Conservation (phyloP, 2,329 filamentous ascomycete species). For the Aciculosporium take region DNA sequence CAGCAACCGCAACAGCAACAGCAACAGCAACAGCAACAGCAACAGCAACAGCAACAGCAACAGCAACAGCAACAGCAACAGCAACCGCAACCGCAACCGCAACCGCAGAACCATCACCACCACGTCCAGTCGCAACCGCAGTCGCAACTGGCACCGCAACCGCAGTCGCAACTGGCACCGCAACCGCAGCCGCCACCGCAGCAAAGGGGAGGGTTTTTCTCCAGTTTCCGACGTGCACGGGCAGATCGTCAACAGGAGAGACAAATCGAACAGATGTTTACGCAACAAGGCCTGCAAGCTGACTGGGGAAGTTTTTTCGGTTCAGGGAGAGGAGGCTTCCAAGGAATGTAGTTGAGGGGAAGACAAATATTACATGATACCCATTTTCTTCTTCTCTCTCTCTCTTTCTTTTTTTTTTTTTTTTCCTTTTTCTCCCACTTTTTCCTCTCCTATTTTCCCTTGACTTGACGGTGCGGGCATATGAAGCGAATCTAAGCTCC, state of each 20-base stretch:
- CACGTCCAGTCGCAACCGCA: too few relatives aligned
- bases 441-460: conserved; percentile 8
- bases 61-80: conserved; percentile 10
- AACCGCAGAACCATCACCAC: too few relatives aligned
- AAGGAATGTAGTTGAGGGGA: conserved; percentile 25
- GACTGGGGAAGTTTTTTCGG: conserved; percentile 35
- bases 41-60: conserved; percentile 8
- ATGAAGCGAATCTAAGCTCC: not conserved
- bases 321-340: conserved; percentile 27
- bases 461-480: conserved; percentile 4
- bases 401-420: not conserved
- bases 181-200: conserved; percentile 9
- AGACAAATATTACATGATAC: conserved; percentile 19
- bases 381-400: conserved; percentile 14
- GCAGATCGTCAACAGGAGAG: conserved; percentile 19
- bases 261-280: conserved; percentile 37
- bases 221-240: conserved; percentile 13
- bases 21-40: conserved; percentile 3
- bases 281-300: conserved; percentile 29
- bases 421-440: not conserved
- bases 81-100: conserved; percentile 10
- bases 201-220: conserved; percentile 17
- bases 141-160: conserved; percentile 6
- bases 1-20: conserved; percentile 14
- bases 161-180: conserved; percentile 10